phyloP scores from a whole-genome alignment of 2,329 filamentous ascomycete genomes.

The Graphiopsis chlorocephala region DNA sequence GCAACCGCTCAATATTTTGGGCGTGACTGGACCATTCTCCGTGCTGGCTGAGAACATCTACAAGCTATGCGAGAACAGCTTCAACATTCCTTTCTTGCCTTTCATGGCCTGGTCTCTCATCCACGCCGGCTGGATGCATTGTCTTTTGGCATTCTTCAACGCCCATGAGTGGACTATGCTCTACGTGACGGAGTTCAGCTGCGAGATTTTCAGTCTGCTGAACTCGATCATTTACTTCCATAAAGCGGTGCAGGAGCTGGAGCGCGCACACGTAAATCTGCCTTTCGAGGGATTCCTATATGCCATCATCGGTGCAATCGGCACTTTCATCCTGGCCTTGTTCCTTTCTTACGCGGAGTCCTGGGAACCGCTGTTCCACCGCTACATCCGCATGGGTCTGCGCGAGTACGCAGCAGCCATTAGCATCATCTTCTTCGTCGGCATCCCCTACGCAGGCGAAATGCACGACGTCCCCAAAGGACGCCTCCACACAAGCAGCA shows the following conservation, averaged over 20 bases:
- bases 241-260: constrained; percentile 63
- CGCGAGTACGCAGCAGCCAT: constrained; percentile 65
- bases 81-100: constrained; percentile 60
- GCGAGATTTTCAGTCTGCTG: constrained; percentile 64
- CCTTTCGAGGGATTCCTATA: constrained; percentile 64
- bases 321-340: constrained; percentile 62
- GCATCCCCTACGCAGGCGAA: constrained; percentile 60
- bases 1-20: constrained; percentile 64
- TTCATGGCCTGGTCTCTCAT: constrained; percentile 68
- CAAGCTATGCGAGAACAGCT: constrained; percentile 53
- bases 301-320: constrained; percentile 61
- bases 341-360: constrained; percentile 60
- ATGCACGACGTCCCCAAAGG: constrained; percentile 58
- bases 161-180: constrained; percentile 69
- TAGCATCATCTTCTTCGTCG: constrained; percentile 64
- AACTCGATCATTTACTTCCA: constrained; percentile 69
- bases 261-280: constrained; percentile 56
- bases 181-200: constrained; percentile 66
- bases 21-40: constrained; percentile 66
- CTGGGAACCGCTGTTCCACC: constrained; percentile 62
- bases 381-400: constrained; percentile 59
- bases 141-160: constrained; percentile 63
- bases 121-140: constrained; percentile 64
- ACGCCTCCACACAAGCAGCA: constrained; percentile 54
- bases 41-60: constrained; percentile 66